Evolutionary conservation across 108 stramenopile genomes (phyloP), one percentile per base, ranked within the genome.

Genomic region (Mayamaea pseudoterrestris): DNA sequence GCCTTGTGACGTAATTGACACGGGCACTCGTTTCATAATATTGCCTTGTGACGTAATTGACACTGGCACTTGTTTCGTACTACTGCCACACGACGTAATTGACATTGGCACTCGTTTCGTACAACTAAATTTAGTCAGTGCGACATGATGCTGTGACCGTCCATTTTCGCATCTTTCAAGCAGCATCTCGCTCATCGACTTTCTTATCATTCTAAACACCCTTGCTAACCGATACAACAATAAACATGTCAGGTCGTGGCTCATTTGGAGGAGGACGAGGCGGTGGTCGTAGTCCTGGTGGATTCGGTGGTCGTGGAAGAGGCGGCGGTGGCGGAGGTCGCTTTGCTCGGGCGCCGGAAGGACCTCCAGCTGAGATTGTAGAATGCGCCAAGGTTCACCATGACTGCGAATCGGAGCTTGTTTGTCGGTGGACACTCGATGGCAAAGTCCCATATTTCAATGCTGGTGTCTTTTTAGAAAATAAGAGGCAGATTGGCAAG

Each of bases 401-500:
- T 58, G 88, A 90, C 53, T 82, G 80, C 50, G 88, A 90, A 57
- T 71, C 79, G 9, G 88, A 90, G 53, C 47, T 90, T 35, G 73
- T 90, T 13, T 81, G 79, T 34, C 66, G 68, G 53, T 74, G 76
- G 72, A 70, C 72, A 3, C 39, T 95, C 50, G 12, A 56, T 13
- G 79, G 84, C 32, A 93, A 86, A 66, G 82, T 98, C 17, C 97
- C 97, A 0, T 95, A 98, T 60, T 98, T 98, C 77, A 98, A 98
- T 58, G 97, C 97, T 24, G 93, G 91, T 3, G 68, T 95, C 20
- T 98, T 89, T 68, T 79, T 98, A n/a, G 92, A 98, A 54, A 98
- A 98, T 68, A 95, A 95, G 58, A 80, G 83, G 39, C 90, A 93
- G 60, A 88, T 98, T 41, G 97, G 97, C 23, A 98, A 98, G 55